Percentiles rank a stretch among this genome's conserved stretches.
These are phyloP conservation scores for Ricinus communis DNA, from an alignment of 345 rosid species.

Conservation along the genomic window DNA sequence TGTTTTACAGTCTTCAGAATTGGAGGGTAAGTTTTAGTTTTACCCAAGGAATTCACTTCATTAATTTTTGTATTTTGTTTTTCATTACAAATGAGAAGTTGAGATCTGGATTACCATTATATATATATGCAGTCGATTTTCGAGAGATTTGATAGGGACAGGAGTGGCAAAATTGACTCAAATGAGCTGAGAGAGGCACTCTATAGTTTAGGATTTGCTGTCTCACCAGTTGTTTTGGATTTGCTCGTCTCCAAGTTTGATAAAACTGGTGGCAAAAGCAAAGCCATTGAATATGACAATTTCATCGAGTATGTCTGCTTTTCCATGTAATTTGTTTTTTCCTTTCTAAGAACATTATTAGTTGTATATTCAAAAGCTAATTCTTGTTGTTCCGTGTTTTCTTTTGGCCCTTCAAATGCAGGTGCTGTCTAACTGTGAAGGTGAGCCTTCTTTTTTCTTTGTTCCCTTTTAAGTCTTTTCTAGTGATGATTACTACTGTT, in stretches of 20 bases:
- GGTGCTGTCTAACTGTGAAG: conserved; percentile 97
- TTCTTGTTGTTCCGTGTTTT: not conserved
- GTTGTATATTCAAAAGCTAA: not conserved
- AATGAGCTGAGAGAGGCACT: conserved; percentile 86
- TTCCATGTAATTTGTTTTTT: not conserved
- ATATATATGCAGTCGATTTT: conserved; percentile 53
- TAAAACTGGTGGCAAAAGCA: conserved; percentile 68
- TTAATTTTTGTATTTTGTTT: not conserved
- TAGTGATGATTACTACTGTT: not conserved
- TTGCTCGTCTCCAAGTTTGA: conserved; percentile 81
- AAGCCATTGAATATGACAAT: conserved; percentile 86
- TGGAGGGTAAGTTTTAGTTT: conserved; percentile 69
- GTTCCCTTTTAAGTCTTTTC: not conserved
- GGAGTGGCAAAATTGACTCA: conserved; percentile 79
- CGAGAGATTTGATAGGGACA: conserved; percentile 79
- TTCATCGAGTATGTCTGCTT: conserved; percentile 74
- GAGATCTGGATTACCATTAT: too few species aligned
- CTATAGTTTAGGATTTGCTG: conserved; percentile 66
- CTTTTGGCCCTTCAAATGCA: conserved; percentile 27
- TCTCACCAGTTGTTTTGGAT: conserved; percentile 67
- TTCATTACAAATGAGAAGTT: too few species aligned
- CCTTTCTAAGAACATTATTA: not conserved
- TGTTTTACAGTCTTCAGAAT: conserved; percentile 91
- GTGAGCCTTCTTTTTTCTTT: conserved; percentile 36
- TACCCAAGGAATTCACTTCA: not conserved